These are phyloP conservation scores for Colletotrichum kahawae DNA, from an alignment of 2,329 filamentous ascomycete genomes.

Conservation along the genomic window DNA sequence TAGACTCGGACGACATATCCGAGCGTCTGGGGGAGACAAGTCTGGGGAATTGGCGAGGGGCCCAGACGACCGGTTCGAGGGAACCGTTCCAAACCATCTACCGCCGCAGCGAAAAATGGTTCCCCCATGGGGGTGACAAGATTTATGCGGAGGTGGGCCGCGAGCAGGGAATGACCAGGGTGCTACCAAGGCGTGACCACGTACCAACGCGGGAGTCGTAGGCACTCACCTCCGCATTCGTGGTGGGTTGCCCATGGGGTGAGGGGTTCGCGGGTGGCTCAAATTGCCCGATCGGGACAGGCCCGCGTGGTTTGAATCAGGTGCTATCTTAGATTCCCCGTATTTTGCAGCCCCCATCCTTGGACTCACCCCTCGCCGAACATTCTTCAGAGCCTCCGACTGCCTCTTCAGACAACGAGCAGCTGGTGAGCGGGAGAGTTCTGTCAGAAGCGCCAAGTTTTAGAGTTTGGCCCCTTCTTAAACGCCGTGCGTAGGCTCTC, in stretches of 20 bases:
- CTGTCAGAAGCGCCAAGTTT: not conserved
- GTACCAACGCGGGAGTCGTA: not conserved
- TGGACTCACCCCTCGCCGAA: not conserved
- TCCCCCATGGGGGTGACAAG: not conserved
- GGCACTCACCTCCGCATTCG: slow-evolving; percentile 1
- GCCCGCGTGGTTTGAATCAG: not conserved
- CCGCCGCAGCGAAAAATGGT: not conserved
- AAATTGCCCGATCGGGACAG: not conserved
- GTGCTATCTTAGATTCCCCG: not conserved
- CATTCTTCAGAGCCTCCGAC: not conserved
- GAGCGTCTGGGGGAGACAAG: not conserved
- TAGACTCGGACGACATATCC: not conserved
- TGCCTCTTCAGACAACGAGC: not conserved
- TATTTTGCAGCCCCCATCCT: not conserved
- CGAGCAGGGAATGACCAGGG: not conserved
- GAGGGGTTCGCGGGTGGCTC: slow-evolving; percentile 4
- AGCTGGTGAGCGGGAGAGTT: not conserved
- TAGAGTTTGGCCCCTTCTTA: not conserved
- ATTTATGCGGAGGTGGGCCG: slow-evolving; percentile 1
- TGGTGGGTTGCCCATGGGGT: not conserved
- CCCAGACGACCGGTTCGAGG: not conserved
- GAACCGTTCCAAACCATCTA: not conserved
- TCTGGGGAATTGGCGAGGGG: not conserved
- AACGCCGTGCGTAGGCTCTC: not conserved
- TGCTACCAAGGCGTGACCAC: not conserved